Base-by-base conservation (phyloP, 179 eudicot genomes). In the Spinacia oleracea region DNA sequence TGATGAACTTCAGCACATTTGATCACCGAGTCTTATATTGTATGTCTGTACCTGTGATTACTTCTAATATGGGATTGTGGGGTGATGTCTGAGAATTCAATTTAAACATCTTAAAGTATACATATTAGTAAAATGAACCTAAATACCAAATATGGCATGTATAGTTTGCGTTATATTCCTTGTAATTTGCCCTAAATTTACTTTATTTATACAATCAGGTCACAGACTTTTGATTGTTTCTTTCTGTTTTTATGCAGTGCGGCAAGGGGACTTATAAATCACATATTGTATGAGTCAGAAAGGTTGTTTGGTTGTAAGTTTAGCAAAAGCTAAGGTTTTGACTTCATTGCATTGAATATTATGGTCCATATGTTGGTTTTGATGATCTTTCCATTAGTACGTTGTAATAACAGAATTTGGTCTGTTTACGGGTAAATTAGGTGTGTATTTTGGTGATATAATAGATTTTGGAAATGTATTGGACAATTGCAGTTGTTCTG, bases 221-320 rank as follows among this genome's bases (percentile, higher is more conserved):
- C 63, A 21, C n/a, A 5, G 27, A 75, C 15, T 7, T 62, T 15
- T 45, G 10, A 66, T 29, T 45, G 34, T 34, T 31, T 58, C 25
- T 73, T 21, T 31, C 31, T 74, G 58, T 64, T 78, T 75, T 50
- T 81, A 83, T 84, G 83, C 92, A 96, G 98, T 87, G 98, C 98
- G 12, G 98, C 97, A 27, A 93, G 97, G 79, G 99, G 98, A 79
- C 94, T 96, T 77, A 86, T 96, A 76, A 96, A 96, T 83, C 99
- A 96, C 87, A 96, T 96, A 83, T 59, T 93, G 58, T 84, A 82
- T 5, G 99, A 93, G 86, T 87, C 96, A 38, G 98, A 91, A 87
- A 85, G 73, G 82, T 73, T 89, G 75, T 78, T 96, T 64, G 98
- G 98, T 59, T 90, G 94, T 38, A 96, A 91, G 78, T 88, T 93